Conservation (phyloP, 75 land plant genomes). For the Pinus taeda region DNA sequence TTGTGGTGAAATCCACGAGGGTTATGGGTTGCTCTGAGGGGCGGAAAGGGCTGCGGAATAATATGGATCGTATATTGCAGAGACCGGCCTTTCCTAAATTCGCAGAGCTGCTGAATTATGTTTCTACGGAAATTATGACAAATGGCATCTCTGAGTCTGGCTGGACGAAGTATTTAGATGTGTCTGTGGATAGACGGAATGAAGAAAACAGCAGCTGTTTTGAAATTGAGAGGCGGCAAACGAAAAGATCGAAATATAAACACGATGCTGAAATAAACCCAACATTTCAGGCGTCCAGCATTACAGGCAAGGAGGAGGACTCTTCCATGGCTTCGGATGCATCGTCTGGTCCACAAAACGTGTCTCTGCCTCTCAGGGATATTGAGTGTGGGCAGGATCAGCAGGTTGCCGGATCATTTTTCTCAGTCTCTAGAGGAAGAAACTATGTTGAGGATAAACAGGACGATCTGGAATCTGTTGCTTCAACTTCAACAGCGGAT, state of each 20-base stretch:
- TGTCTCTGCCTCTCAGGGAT: background rate
- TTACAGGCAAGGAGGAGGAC: background rate
- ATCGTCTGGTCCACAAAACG: background rate
- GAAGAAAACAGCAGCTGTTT: background rate
- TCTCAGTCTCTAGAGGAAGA: background rate
- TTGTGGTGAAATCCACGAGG: too few relatives aligned
- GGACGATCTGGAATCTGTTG: background rate
- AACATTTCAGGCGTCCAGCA: background rate
- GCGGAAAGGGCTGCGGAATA: too few relatives aligned
- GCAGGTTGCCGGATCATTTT: background rate
- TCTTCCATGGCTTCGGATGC: constrained; percentile 1
- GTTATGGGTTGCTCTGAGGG: too few relatives aligned
- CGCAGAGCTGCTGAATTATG: background rate
- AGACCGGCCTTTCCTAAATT: background rate
- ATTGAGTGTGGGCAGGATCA: background rate
- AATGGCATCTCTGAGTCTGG: background rate
- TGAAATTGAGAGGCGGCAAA: background rate
- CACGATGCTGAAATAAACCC: too few relatives aligned
- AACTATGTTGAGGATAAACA: background rate
- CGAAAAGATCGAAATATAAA: too few relatives aligned
- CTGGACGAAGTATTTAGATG: background rate
- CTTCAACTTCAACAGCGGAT: background rate
- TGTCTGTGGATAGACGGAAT: background rate
- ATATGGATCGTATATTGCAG: too few relatives aligned
- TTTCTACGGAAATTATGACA: background rate